Conservation (phyloP, 1,139 yeast species). For the Casaregolazyma lundiana region DNA sequence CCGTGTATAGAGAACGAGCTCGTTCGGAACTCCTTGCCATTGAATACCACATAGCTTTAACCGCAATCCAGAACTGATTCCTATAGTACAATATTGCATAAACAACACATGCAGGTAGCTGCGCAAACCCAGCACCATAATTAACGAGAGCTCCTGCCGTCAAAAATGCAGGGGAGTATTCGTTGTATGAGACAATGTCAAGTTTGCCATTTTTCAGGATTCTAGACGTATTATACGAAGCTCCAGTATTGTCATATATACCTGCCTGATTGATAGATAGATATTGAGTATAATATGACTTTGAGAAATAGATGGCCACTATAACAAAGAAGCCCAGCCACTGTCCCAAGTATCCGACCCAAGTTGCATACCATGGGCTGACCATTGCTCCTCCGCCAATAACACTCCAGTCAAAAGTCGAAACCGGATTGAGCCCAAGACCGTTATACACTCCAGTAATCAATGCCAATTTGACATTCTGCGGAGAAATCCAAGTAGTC, state of each 20-base stretch:
- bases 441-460: constrained; percentile 56
- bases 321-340: constrained; percentile 41
- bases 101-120: constrained; percentile 41
- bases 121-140: constrained; percentile 27
- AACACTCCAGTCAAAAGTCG: constrained; percentile 51
- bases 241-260: constrained; percentile 48
- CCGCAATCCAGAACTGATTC: constrained; percentile 13
- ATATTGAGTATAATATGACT: constrained; percentile 48
- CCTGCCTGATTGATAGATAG: constrained; percentile 50
- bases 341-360: constrained; percentile 38
- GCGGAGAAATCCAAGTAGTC: constrained; percentile 59
- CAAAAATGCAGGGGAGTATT: constrained; percentile 45
- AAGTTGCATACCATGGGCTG: constrained; percentile 43
- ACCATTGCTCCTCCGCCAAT: constrained; percentile 31
- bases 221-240: constrained; percentile 38
- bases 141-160: constrained; percentile 38
- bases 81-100: constrained; percentile 41
- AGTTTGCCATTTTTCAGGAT: constrained; percentile 38
- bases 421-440: constrained; percentile 54
- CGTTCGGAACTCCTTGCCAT: constrained; percentile 13
- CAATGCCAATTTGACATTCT: constrained; percentile 48
- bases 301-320: constrained; percentile 45
- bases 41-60: constrained; percentile 17
- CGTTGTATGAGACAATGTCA: constrained; percentile 29
- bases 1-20: constrained; percentile 34